Conservation (phyloP, 371 early-diverging fungal species). For the Mucor sp. region DNA sequence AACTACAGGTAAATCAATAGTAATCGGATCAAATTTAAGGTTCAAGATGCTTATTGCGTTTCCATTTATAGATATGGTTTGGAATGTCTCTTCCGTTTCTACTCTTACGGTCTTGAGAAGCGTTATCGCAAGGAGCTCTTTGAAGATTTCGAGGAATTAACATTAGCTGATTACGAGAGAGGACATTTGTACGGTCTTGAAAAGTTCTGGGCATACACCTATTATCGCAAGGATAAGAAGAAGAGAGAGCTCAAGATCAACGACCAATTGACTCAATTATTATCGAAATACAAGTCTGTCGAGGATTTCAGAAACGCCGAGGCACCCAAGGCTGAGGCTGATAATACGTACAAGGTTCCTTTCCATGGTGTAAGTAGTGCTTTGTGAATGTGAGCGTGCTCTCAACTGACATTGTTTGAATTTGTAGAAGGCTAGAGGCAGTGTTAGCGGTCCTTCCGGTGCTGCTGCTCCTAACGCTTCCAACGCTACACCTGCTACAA, state of each 20-base stretch:
- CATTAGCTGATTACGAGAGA: constrained; percentile 75
- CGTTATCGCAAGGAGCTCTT: constrained; percentile 86
- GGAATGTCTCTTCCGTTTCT: constrained; percentile 97
- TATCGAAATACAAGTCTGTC: constrained; percentile 70
- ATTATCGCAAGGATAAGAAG: constrained; percentile 87
- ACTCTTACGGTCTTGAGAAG: constrained; percentile 93
- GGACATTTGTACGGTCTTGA: constrained; percentile 91
- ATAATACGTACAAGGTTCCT: constrained; percentile 50
- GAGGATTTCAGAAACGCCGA: constrained; percentile 74
- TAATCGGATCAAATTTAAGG: not conserved
- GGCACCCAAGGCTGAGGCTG: constrained; percentile 27
- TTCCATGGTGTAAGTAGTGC: constrained; percentile 49
- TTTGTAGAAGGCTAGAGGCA: constrained; percentile 41
- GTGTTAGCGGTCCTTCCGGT: constrained; percentile 43
- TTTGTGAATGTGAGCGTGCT: not conserved
- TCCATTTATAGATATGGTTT: constrained; percentile 70
- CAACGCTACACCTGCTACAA: not conserved
- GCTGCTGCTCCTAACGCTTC: not conserved
- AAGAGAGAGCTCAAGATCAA: constrained; percentile 72
- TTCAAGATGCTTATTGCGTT: not conserved
- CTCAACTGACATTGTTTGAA: not conserved
- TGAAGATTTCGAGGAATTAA: constrained; percentile 88
- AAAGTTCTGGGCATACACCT: constrained; percentile 96
- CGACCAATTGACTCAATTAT: constrained; percentile 60
- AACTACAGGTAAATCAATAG: constrained; percentile 68